Evolutionary conservation across 805 yeast genomes (phyloP).

Genomic region (Zygosaccharomyces pseudorouxii): DNA sequence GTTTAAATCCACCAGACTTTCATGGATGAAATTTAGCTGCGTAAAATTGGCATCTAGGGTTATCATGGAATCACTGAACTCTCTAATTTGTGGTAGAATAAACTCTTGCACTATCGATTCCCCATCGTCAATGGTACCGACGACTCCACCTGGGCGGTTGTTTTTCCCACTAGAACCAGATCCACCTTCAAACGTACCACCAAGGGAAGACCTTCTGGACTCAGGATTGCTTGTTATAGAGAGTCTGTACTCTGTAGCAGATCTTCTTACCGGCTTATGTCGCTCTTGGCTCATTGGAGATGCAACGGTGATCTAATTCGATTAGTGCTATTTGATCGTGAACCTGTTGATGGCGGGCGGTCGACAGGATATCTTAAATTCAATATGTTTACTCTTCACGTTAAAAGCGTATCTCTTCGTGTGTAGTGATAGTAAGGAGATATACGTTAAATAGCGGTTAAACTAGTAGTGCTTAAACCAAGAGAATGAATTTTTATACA

Average conservation of each 20-base stretch:
- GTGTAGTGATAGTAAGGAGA: background rate
- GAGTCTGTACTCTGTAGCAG: conserved; percentile 37
- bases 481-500: background rate
- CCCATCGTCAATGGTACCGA: conserved; percentile 9
- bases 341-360: background rate
- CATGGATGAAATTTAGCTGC: conserved; percentile 56
- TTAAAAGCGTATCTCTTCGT: background rate
- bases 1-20: conserved; percentile 59
- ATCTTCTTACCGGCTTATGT: conserved; percentile 14
- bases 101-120: conserved; percentile 34
- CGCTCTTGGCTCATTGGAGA: conserved; percentile 17
- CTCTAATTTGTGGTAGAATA: conserved; percentile 40
- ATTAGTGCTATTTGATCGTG: background rate
- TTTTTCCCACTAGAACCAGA: conserved; percentile 6
- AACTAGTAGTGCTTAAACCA: background rate
- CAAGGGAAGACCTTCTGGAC: conserved; percentile 34
- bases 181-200: conserved; percentile 13
- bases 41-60: conserved; percentile 57
- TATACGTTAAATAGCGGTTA: background rate
- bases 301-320: background rate
- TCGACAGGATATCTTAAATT: background rate
- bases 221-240: conserved; percentile 39
- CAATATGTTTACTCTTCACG: conserved; percentile 1
- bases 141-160: conserved; percentile 10
- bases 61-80: conserved; percentile 45